These are phyloP conservation scores for Phoma sp. DNA, from an alignment of 2,329 filamentous ascomycete species.

Conservation along the genomic window DNA sequence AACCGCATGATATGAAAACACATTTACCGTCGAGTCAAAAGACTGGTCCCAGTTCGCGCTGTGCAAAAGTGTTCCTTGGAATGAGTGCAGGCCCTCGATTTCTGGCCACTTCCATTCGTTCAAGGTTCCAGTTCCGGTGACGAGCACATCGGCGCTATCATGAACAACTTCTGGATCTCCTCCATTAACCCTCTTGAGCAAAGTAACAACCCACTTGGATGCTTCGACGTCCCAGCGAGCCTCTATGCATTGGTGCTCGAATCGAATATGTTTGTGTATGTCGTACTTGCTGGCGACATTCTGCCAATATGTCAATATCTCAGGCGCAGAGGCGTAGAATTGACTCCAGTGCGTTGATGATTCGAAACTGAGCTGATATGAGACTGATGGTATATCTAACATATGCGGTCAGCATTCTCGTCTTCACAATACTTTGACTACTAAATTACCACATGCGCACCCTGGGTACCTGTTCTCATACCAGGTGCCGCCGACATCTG, in stretches of 20 bases:
- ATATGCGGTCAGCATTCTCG: not conserved
- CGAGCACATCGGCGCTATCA: not conserved
- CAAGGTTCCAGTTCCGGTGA: not conserved
- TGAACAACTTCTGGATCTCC: not conserved
- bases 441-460: conserved; percentile 18
- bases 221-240: too few relatives aligned
- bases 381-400: conserved; percentile 19
- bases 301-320: too few relatives aligned
- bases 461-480: conserved; percentile 47
- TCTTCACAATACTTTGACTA: too few relatives aligned
- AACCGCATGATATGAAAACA: too few relatives aligned
- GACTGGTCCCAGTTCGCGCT: not conserved
- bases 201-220: not conserved
- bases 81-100: not conserved
- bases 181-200: too few relatives aligned
- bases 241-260: too few relatives aligned
- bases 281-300: too few relatives aligned
- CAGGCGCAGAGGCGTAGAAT: too few relatives aligned
- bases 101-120: not conserved
- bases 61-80: not conserved
- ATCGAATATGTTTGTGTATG: too few relatives aligned
- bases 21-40: too few relatives aligned
- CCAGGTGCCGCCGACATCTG: conserved; percentile 48
- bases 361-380: not conserved
- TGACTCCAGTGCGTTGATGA: too few relatives aligned